These are phyloP conservation scores for Suillus decipiens DNA, from an alignment of 768 basidiomycete species.

Conservation along the genomic window DNA sequence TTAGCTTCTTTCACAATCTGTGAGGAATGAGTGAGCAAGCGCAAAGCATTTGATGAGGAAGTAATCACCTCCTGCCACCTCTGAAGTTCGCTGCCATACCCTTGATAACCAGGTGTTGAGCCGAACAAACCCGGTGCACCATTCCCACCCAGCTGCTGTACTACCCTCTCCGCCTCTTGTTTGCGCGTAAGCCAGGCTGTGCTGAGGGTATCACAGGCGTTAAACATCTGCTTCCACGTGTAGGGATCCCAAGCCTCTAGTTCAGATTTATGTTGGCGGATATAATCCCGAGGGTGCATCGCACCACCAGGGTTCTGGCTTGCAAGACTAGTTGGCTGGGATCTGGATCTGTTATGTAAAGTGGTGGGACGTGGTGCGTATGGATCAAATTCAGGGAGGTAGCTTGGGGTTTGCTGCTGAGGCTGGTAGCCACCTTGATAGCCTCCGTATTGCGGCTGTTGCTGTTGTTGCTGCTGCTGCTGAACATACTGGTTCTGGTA, in stretches of 20 bases:
- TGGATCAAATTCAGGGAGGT: constrained; percentile 44
- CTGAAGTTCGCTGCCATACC: constrained; percentile 50
- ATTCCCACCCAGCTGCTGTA: constrained; percentile 45
- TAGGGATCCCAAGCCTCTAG: constrained; percentile 72
- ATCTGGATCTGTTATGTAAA: constrained; percentile 10
- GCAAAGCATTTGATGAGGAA: constrained; percentile 11
- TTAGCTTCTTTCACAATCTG: constrained; percentile 61
- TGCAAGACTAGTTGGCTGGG: constrained; percentile 6
- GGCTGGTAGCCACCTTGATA: constrained; percentile 29
- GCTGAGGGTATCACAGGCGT: constrained; percentile 64
- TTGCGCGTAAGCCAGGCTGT: constrained; percentile 64
- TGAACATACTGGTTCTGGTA: constrained; percentile 27
- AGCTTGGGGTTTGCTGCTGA: constrained; percentile 23
- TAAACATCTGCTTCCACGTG: constrained; percentile 71
- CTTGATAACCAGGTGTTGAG: constrained; percentile 35
- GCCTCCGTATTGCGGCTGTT: constrained; percentile 26
- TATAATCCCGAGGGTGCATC: constrained; percentile 67
- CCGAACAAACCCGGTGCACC: constrained; percentile 34
- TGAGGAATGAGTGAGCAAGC: constrained; percentile 12
- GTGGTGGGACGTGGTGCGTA: constrained; percentile 28
- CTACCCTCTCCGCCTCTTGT: constrained; percentile 51
- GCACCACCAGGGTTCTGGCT: constrained; percentile 31
- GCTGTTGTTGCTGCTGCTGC: constrained; percentile 15
- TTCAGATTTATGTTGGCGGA: constrained; percentile 64
- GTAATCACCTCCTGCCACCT: constrained; percentile 60